Percentiles rank a stretch among this genome's conserved stretches.
These are phyloP conservation scores for Dactylellina sp. DNA, from an alignment of 2,329 filamentous ascomycete species.

Conservation along the genomic window DNA sequence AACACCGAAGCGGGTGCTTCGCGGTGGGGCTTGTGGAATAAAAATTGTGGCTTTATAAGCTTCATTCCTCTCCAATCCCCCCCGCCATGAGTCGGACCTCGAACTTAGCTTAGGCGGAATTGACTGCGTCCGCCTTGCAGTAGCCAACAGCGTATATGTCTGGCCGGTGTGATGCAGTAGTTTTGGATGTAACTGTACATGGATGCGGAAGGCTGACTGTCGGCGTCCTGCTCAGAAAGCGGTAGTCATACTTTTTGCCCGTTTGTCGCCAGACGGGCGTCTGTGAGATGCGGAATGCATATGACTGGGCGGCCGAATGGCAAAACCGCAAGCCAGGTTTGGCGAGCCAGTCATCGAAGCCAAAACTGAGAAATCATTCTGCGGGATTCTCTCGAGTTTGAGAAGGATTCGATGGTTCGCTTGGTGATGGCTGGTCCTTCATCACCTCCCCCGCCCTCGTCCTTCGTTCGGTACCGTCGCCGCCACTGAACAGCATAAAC, in stretches of 20 bases:
- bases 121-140: constrained; percentile 53
- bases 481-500: background rate
- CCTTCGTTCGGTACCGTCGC: background rate
- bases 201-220: constrained; percentile 50
- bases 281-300: constrained; percentile 33
- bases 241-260: constrained; percentile 41
- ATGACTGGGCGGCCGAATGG: constrained; percentile 38
- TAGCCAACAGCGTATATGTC: constrained; percentile 25
- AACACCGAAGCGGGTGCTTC: constrained; percentile 20
- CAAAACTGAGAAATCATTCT: constrained; percentile 9
- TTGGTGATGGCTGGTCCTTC: background rate
- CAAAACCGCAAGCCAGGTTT: constrained; percentile 46
- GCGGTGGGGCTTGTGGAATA: constrained; percentile 33
- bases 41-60: constrained; percentile 44
- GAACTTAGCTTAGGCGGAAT: constrained; percentile 32
- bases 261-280: constrained; percentile 11
- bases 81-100: constrained; percentile 49
- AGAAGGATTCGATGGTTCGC: constrained; percentile 35
- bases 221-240: constrained; percentile 1
- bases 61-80: constrained; percentile 41
- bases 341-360: constrained; percentile 13
- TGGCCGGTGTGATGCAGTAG: too few species aligned
- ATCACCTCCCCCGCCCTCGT: background rate
- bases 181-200: constrained; percentile 19
- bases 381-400: constrained; percentile 19